Evolutionary conservation across 2,329 filamentous ascomycete genomes (phyloP), one percentile per base, ranked within the genome.

Genomic region (Nigrospora sphaerica): DNA sequence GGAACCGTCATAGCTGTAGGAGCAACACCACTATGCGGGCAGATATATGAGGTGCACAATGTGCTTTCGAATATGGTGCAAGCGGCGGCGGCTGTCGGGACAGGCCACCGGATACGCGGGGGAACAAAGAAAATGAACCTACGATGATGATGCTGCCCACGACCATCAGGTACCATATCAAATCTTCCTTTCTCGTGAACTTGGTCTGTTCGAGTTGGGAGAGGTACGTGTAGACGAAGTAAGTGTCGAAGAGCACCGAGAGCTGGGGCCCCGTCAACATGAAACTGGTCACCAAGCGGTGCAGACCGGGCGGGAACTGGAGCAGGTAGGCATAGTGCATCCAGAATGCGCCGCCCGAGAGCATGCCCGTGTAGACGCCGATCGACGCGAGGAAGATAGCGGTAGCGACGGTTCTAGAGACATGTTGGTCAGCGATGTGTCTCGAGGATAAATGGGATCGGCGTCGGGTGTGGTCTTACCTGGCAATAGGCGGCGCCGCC

Each of bases 91-190:
- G 16, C 47, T 44, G 38, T 14, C 36, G 42, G 41, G 42, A 45
- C 46, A 12, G 44, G 12, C 10, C 11, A 49, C 46, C 42, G 47
- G 34, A 44, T 44, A 32, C 44, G 51, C 36, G 46, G 35, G 48
- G 51, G 48, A 50, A 46, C 52, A 53, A 49, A 53, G 48, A 59
- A 56, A 49, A 49, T 52, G 51, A 55, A 73, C 90, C 82, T 88
- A 95, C 90, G 73, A 89, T 62, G 54, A 93, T 92, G 59, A 85
- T 69, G 44, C 69, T 68, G 55, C 78, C 74, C 57, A 91, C 77
- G 62, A 93, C 93, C 49, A 83, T 67, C 56, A 95, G 69, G 63
- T 95, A 95, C 69, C 83, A 83, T 52, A 93, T 74, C 57, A 93
- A 79, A 62, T 93, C 86, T 61, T 88, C 90, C 48, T 86, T 86